These are phyloP conservation scores for Alternaria sp. DNA, from an alignment of 2,329 filamentous ascomycete species.

Conservation along the genomic window DNA sequence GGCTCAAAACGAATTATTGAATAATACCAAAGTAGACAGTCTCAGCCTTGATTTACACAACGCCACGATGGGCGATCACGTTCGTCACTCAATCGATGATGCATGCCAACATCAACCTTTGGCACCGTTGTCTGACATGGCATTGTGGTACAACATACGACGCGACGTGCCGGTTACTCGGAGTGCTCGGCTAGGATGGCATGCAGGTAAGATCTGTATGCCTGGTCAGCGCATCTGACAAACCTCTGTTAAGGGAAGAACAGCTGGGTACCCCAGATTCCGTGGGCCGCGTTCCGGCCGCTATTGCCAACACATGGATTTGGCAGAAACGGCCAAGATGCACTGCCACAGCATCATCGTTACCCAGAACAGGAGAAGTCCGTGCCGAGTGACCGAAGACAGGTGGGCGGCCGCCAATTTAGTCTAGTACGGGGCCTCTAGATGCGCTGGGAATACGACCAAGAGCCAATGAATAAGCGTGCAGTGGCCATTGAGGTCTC, in stretches of 20 bases:
- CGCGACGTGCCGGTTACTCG: background rate
- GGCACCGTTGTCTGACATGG: background rate
- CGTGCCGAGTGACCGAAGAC: slow-evolving; percentile 25
- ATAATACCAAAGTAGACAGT: background rate
- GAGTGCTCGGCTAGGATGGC: background rate
- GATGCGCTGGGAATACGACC: slow-evolving; percentile 24
- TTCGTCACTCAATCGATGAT: background rate
- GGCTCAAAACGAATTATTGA: background rate
- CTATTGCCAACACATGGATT: slow-evolving; percentile 12
- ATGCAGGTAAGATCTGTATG: slow-evolving; percentile 5
- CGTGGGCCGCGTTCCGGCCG: slow-evolving; percentile 18
- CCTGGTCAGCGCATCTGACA: slow-evolving; percentile 7
- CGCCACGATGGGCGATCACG: background rate
- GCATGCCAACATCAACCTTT: background rate
- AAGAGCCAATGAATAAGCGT: slow-evolving; percentile 23
- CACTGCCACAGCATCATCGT: slow-evolving; percentile 29
- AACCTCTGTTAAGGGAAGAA: background rate
- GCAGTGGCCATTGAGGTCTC: slow-evolving; percentile 13
- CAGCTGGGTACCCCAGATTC: slow-evolving; percentile 12
- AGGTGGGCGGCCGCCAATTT: slow-evolving; percentile 22
- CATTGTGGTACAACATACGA: background rate
- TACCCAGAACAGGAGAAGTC: slow-evolving; percentile 13
- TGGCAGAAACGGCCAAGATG: slow-evolving; percentile 19
- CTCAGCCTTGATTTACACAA: background rate
- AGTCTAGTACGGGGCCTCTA: slow-evolving; percentile 21